A percentile compares a stretch with the other conserved stretches of the same genome.
Evolutionary conservation across 2,329 filamentous ascomycete genomes (phyloP).

Genomic region (Bipolaris bicolor): DNA sequence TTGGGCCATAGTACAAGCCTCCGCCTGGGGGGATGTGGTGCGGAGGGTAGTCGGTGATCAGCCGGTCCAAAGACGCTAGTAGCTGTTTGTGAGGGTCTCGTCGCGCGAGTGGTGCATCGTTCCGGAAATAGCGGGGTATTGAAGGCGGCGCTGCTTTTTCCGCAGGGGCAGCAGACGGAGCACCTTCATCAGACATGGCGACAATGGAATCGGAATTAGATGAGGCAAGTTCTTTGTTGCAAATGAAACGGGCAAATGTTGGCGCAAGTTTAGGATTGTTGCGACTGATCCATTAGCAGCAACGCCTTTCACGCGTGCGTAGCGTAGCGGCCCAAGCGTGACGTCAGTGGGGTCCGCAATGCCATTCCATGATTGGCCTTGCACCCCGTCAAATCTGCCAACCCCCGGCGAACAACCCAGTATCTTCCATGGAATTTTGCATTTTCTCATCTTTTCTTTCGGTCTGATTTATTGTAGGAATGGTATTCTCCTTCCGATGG

Average conservation of each 20-base stretch:
- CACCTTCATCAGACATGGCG: constrained; percentile 39
- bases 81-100: constrained; percentile 59
- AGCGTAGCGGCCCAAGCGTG: constrained; percentile 14
- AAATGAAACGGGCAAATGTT: constrained; percentile 6
- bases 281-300: constrained; percentile 7
- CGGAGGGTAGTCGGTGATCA: constrained; percentile 56
- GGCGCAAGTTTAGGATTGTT: constrained; percentile 7
- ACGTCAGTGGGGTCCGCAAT: constrained; percentile 24
- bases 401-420: background rate
- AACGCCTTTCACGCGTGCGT: background rate
- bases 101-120: constrained; percentile 45
- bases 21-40: constrained; percentile 54
- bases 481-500: background rate
- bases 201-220: background rate
- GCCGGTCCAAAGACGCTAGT: constrained; percentile 56
- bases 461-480: too few relatives aligned
- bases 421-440: background rate
- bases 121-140: constrained; percentile 52
- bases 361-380: background rate
- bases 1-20: constrained; percentile 58
- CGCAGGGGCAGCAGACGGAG: constrained; percentile 18
- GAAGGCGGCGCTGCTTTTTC: constrained; percentile 31
- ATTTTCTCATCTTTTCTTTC: background rate
- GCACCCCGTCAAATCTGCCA: background rate
- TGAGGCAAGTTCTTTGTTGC: constrained; percentile 6